These are phyloP conservation scores for Lasiodiplodia sp. DNA, from an alignment of 2,329 filamentous ascomycete species.

Conservation along the genomic window DNA sequence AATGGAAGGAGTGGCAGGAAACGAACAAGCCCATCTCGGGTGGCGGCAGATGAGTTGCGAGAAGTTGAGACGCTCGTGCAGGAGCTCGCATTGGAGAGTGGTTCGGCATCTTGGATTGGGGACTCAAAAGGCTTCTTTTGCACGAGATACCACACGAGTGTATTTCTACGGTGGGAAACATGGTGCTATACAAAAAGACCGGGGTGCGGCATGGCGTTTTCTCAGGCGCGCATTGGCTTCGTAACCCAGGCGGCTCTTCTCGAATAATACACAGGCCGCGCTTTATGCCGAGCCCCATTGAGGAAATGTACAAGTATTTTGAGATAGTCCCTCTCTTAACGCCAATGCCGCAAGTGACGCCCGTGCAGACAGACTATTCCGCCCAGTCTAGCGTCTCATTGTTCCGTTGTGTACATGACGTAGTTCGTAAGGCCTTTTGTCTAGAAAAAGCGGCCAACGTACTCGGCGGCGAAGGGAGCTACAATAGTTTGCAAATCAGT, in stretches of 20 bases:
- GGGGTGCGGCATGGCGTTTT: constrained; percentile 21
- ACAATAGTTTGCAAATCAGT: constrained; percentile 9
- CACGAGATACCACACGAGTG: constrained; percentile 27
- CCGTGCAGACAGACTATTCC: not conserved
- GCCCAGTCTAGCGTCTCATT: constrained; percentile 15
- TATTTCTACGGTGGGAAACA: constrained; percentile 24
- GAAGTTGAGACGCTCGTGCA: not conserved
- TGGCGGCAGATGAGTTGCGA: constrained; percentile 20
- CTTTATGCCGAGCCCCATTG: constrained; percentile 9
- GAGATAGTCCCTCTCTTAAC: not conserved
- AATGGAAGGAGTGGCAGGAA: constrained; percentile 64
- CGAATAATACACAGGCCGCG: constrained; percentile 19
- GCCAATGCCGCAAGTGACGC: constrained; percentile 2
- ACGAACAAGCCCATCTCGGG: constrained; percentile 20
- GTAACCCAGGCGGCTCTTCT: constrained; percentile 11
- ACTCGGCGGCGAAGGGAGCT: constrained; percentile 65
- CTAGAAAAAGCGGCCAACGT: constrained; percentile 41
- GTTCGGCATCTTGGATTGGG: constrained; percentile 19
- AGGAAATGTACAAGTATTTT: constrained; percentile 3
- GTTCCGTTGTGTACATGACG: constrained; percentile 12
- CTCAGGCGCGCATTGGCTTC: not conserved
- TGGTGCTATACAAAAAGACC: constrained; percentile 24
- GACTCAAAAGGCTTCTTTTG: constrained; percentile 12
- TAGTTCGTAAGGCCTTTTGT: not conserved
- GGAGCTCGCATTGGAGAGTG: constrained; percentile 13